phyloP scores from a whole-genome alignment of 805 yeast species.

The Myxozyma sirexii region DNA sequence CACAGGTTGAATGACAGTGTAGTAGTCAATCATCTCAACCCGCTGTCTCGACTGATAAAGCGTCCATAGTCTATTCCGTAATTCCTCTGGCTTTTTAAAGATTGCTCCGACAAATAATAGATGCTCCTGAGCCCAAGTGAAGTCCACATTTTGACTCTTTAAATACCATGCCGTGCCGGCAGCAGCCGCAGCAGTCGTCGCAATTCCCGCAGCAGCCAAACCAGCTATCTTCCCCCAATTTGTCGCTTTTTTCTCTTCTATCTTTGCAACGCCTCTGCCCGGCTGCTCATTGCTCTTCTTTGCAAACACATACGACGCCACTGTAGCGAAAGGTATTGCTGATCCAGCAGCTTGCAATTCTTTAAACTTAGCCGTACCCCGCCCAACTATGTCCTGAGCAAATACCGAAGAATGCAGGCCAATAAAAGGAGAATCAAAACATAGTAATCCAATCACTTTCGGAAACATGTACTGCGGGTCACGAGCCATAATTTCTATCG shows the following conservation, averaged over 20 bases:
- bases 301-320: conserved; percentile 27
- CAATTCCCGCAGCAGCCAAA: conserved; percentile 28
- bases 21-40: conserved; percentile 22
- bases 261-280: not conserved
- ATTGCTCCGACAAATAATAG: conserved; percentile 27
- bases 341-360: conserved; percentile 19
- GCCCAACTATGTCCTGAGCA: conserved; percentile 29
- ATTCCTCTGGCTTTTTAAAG: conserved; percentile 18
- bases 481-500: conserved; percentile 21
- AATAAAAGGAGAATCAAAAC: conserved; percentile 33
- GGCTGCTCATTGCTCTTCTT: conserved; percentile 32
- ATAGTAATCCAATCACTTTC: conserved; percentile 27
- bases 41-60: conserved; percentile 21
- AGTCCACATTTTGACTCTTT: conserved; percentile 28
- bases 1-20: conserved; percentile 17
- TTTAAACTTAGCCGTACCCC: conserved; percentile 29
- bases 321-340: conserved; percentile 24
- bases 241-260: conserved; percentile 2
- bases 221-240: conserved; percentile 33
- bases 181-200: conserved; percentile 32
- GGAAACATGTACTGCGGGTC: conserved; percentile 25
- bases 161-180: conserved; percentile 34
- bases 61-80: conserved; percentile 22
- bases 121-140: conserved; percentile 31
- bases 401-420: conserved; percentile 33